These are phyloP conservation scores for Diaporthe destruens DNA, from an alignment of 2,329 filamentous ascomycete species.

Conservation along the genomic window DNA sequence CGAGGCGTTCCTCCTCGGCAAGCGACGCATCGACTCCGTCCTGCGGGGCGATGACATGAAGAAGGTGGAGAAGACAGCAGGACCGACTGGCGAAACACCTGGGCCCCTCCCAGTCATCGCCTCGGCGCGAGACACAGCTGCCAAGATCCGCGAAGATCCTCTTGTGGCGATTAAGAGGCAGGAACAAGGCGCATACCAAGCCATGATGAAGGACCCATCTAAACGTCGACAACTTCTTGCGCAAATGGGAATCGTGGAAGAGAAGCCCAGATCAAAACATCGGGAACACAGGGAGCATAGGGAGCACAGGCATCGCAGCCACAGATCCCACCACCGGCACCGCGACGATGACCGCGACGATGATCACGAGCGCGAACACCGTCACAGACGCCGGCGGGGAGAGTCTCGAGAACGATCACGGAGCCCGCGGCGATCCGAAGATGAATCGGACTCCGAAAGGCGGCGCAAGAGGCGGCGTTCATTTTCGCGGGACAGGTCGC, in stretches of 20 bases:
- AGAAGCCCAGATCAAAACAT: conserved; percentile 52
- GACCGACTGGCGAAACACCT: conserved; percentile 67
- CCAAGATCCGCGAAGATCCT: conserved; percentile 92
- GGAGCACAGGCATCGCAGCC: conserved; percentile 59
- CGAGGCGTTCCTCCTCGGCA: conserved; percentile 93
- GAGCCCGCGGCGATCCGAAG: conserved; percentile 55
- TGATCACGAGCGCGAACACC: conserved; percentile 56
- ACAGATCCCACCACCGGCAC: conserved; percentile 58
- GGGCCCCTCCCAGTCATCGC: conserved; percentile 75
- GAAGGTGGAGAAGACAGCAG: conserved; percentile 81
- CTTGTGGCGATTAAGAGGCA: conserved; percentile 93
- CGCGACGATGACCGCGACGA: conserved; percentile 59
- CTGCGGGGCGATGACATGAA: conserved; percentile 85
- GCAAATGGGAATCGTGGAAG: conserved; percentile 68
- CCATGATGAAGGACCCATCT: conserved; percentile 82
- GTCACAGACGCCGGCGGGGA: conserved; percentile 59
- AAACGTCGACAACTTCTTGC: conserved; percentile 76
- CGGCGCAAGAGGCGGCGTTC: conserved; percentile 59
- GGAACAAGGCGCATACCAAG: conserved; percentile 84
- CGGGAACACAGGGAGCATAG: conserved; percentile 48
- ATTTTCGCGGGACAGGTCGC: conserved; percentile 57
- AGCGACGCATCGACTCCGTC: conserved; percentile 86
- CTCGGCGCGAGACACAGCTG: conserved; percentile 81
- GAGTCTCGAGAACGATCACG: conserved; percentile 58
- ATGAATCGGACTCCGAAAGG: conserved; percentile 56